These are phyloP conservation scores for Leccinum cinnamomeum DNA, from an alignment of 1,284 basidiomycete species.

Conservation along the genomic window DNA sequence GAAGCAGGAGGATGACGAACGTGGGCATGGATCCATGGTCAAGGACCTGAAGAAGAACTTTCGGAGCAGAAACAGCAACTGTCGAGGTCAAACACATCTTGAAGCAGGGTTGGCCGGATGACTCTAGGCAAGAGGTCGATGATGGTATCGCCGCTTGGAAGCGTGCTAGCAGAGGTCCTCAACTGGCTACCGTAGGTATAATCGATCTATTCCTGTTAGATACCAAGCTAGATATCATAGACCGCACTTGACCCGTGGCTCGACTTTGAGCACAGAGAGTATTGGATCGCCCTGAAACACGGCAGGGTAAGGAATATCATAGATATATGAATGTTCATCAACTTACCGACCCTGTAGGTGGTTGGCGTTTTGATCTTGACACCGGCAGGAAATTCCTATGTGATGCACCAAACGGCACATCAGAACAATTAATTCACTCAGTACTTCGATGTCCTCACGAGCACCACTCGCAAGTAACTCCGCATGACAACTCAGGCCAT, in stretches of 20 bases:
- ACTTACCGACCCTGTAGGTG: slow-evolving; percentile 21
- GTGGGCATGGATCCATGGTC: no score
- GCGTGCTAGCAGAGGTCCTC: slow-evolving; percentile 38
- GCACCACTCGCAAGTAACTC: neutral
- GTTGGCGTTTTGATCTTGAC: slow-evolving; percentile 46
- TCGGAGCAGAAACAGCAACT: slow-evolving; percentile 37
- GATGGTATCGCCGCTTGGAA: slow-evolving; percentile 44
- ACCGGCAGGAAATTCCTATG: slow-evolving; percentile 40
- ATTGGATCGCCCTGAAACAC: slow-evolving; percentile 42
- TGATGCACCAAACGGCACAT: slow-evolving; percentile 48
- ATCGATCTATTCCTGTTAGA: neutral
- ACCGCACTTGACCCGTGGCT: slow-evolving; percentile 46
- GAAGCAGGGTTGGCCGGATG: slow-evolving; percentile 35
- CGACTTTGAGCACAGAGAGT: slow-evolving; percentile 43
- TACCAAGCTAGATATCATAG: slow-evolving; percentile 22
- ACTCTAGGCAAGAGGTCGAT: slow-evolving; percentile 38
- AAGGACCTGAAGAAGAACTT: no score
- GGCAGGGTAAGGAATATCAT: slow-evolving; percentile 9
- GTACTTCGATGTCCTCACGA: slow-evolving; percentile 38
- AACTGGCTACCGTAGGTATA: slow-evolving; percentile 41
- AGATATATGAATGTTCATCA: no score
- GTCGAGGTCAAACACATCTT: slow-evolving; percentile 38
- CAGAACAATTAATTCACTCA: slow-evolving; percentile 45
- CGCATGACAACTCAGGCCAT: neutral
- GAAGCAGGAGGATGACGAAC: no score